Evolutionary conservation across 768 basidiomycete genomes (phyloP).

Genomic region (Symmetrospora coprosmae): DNA sequence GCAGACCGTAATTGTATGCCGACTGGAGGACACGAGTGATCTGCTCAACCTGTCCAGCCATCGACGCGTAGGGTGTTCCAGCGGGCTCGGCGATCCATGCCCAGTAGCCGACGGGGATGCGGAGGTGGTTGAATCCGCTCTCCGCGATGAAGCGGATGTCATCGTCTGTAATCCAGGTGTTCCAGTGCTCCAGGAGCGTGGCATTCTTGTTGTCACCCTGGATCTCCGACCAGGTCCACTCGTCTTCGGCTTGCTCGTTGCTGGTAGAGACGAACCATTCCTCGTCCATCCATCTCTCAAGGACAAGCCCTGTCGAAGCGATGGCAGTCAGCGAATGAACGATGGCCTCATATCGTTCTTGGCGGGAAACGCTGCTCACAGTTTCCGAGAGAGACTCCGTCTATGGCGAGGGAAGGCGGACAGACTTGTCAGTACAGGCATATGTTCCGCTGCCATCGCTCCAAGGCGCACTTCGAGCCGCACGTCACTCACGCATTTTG

Average conservation of each 20-base stretch:
- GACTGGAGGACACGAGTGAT: constrained; percentile 27
- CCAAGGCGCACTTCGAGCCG: too few relatives aligned
- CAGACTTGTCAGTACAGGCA: too few relatives aligned
- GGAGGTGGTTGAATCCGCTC: constrained; percentile 31
- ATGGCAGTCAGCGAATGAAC: too few relatives aligned
- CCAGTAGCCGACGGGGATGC: constrained; percentile 34
- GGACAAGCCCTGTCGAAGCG: too few relatives aligned
- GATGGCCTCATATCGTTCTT: too few relatives aligned
- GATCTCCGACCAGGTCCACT: constrained; percentile 13
- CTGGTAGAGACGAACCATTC: constrained; percentile 5
- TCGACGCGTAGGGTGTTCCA: constrained; percentile 26
- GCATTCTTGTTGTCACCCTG: constrained; percentile 17
- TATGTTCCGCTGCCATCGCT: too few relatives aligned
- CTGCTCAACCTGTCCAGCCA: constrained; percentile 28
- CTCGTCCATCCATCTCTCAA: constrained; percentile 22
- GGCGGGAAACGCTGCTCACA: too few relatives aligned
- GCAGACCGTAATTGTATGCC: constrained; percentile 28
- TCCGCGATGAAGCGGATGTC: constrained; percentile 33
- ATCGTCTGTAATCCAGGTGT: constrained; percentile 38
- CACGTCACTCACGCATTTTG: constrained; percentile 13
- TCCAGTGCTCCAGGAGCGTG: constrained; percentile 35
- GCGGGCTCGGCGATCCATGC: constrained; percentile 27
- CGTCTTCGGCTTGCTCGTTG: constrained; percentile 1
- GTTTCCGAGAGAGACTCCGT: constrained; percentile 12
- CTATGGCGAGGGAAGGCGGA: not conserved